Evolutionary conservation across 2,329 filamentous ascomycete species (phyloP).

Genomic region (Clonostachys byssicola): DNA sequence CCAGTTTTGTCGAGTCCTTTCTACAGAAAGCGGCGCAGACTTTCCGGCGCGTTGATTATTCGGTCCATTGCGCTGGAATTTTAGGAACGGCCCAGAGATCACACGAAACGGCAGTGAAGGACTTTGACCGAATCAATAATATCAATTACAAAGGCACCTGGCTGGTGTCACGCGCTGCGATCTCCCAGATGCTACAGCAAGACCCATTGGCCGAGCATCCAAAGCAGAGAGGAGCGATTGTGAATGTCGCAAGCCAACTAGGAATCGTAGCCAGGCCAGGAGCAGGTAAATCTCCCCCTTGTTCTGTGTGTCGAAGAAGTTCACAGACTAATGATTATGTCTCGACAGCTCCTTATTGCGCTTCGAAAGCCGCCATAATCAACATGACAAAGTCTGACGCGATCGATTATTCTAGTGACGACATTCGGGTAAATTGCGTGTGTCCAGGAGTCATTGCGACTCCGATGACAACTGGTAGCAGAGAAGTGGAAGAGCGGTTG

Average conservation of each 20-base stretch:
- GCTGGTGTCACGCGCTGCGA: conserved; percentile 37
- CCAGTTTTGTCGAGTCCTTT: conserved; percentile 33
- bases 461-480: conserved; percentile 34
- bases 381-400: conserved; percentile 52
- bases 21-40: conserved; percentile 17
- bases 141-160: conserved; percentile 51
- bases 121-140: conserved; percentile 47
- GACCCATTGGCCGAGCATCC: conserved; percentile 31
- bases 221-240: conserved; percentile 38
- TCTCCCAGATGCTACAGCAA: conserved; percentile 40
- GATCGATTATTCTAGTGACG: conserved; percentile 47
- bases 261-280: conserved; percentile 41
- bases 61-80: conserved; percentile 51
- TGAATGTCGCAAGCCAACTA: conserved; percentile 49
- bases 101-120: conserved; percentile 36
- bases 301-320: conserved; percentile 20
- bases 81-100: conserved; percentile 34
- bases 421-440: conserved; percentile 30
- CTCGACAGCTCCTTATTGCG: conserved; percentile 47
- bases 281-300: conserved; percentile 13
- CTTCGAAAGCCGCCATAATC: conserved; percentile 54
- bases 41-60: conserved; percentile 49
- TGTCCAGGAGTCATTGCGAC: conserved; percentile 39
- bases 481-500: conserved; percentile 30
- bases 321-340: neutral